Evolutionary conservation across 129 eudicot genomes (phyloP).

Genomic region (Cynara cardunculus): DNA sequence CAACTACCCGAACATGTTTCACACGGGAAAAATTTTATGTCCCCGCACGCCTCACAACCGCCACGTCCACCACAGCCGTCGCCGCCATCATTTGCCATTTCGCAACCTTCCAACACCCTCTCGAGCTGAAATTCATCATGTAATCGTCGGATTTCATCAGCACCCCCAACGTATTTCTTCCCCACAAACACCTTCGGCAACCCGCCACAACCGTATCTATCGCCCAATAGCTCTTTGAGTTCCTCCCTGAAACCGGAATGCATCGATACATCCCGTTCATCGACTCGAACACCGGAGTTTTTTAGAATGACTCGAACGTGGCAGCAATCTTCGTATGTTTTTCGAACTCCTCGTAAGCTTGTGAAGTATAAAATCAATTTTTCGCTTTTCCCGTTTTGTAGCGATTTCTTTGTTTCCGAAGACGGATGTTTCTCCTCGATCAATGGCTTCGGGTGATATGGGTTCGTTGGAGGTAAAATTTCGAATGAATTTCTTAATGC

Average conservation of each 20-base stretch:
- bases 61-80: conserved; percentile 25
- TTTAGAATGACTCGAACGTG: conserved; percentile 63
- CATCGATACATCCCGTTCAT: conserved; percentile 97
- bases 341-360: conserved; percentile 83
- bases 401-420: not conserved
- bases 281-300: conserved; percentile 53
- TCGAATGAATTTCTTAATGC: conserved; percentile 49
- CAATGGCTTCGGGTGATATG: conserved; percentile 39
- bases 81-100: conserved; percentile 28
- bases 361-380: conserved; percentile 69
- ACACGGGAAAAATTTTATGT: conserved; percentile 75
- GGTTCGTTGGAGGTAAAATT: conserved; percentile 54
- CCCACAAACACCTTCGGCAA: conserved; percentile 84
- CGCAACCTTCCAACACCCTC: conserved; percentile 60
- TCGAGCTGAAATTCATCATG: conserved; percentile 75
- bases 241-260: conserved; percentile 91
- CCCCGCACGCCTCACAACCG: conserved; percentile 80
- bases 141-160: conserved; percentile 61
- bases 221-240: conserved; percentile 61
- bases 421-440: conserved; percentile 4
- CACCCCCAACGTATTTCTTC: conserved; percentile 66
- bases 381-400: not conserved
- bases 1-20: conserved; percentile 96
- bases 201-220: conserved; percentile 39
- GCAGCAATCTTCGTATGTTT: conserved; percentile 90